Evolutionary conservation across 2,329 filamentous ascomycete species (phyloP).

Genomic region (Colletotrichum orbiculare): DNA sequence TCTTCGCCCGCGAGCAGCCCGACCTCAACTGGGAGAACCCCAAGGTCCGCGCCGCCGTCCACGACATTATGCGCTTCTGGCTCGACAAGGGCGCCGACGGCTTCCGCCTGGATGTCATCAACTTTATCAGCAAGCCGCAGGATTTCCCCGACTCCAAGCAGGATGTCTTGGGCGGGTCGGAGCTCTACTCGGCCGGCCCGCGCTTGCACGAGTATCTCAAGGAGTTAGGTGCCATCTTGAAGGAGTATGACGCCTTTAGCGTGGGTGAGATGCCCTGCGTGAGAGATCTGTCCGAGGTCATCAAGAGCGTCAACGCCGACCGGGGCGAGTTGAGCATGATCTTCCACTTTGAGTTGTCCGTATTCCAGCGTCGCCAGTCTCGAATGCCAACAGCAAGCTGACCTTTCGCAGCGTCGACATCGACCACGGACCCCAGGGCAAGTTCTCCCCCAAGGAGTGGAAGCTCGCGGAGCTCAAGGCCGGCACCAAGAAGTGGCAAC

Average conservation of each 20-base stretch:
- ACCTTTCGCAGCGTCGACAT: slow-evolving; percentile 55
- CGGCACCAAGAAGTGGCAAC: slow-evolving; percentile 68
- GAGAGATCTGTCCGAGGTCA: slow-evolving; percentile 53
- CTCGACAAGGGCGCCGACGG: slow-evolving; percentile 74
- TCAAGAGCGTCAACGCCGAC: slow-evolving; percentile 63
- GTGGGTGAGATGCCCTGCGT: slow-evolving; percentile 64
- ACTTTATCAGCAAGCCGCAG: slow-evolving; percentile 73
- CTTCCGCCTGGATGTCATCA: slow-evolving; percentile 76
- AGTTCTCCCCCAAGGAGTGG: slow-evolving; percentile 57
- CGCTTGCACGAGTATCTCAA: slow-evolving; percentile 58
- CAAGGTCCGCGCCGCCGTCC: slow-evolving; percentile 72
- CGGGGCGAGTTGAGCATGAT: slow-evolving; percentile 76
- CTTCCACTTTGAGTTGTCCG: slow-evolving; percentile 75
- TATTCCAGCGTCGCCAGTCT: slow-evolving; percentile 1
- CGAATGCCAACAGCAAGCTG: slow-evolving; percentile 10
- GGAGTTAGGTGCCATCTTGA: slow-evolving; percentile 56
- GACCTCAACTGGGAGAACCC: slow-evolving; percentile 84
- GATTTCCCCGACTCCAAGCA: slow-evolving; percentile 61
- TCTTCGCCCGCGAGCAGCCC: slow-evolving; percentile 78
- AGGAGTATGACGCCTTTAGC: slow-evolving; percentile 61
- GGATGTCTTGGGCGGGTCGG: slow-evolving; percentile 45
- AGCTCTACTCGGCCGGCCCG: slow-evolving; percentile 66
- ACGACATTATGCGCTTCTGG: slow-evolving; percentile 80
- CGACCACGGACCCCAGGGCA: slow-evolving; percentile 57
- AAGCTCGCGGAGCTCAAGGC: slow-evolving; percentile 62